Base-by-base conservation (phyloP, 2,329 filamentous ascomycete species). In the Pyrenophora seminiperda region DNA sequence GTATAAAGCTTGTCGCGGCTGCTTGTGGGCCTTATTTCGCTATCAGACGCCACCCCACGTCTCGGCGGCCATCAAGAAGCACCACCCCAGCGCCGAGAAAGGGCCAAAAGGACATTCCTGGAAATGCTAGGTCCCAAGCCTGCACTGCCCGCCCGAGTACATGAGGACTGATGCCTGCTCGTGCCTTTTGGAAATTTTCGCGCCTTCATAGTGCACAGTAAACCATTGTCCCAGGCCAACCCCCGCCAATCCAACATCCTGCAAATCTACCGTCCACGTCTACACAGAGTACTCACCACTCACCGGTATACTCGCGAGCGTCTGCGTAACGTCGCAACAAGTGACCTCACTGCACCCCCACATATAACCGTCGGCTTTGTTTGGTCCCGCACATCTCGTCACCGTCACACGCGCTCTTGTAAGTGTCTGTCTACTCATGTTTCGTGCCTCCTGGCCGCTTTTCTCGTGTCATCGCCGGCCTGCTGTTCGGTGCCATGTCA, bases 1-100 rank as follows among this genome's bases (percentile, higher is more conserved):
- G 63, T 66, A 65, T 61, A 72, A 71, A 72, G 68, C 69, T 72
- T 71, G 67, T 62, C 61, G 53, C 62, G 63, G 62, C 66, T 57
- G 61, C 59, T 61, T 61, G 63, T 60, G 55, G 66, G 65, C 63
- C 63, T 67, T 69, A 64, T 67, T 65, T 66, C 61, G 56, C 66
- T 66, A 63, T 69, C 63, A 62, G 58, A 62, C 66, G 67, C 68
- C 67, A 69, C 65, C 59, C 63, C 65, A 68, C 61, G 62, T 56
- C 63, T 70, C 53, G 66, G 67, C 66, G 66, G 56, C 65, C 67
- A 71, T 71, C 70, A 67, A 48, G 49, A 60, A 44, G 53, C 53
- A 56, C 56, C 58, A 61, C 58, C 53, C 53, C 59, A 61, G 62
- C 61, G 63, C 66, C 63, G 52, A 66, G 61, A 66, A 62, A 58